These are phyloP conservation scores for Trichoderma endophyticum DNA, from an alignment of 2,329 filamentous ascomycete species.

Conservation along the genomic window DNA sequence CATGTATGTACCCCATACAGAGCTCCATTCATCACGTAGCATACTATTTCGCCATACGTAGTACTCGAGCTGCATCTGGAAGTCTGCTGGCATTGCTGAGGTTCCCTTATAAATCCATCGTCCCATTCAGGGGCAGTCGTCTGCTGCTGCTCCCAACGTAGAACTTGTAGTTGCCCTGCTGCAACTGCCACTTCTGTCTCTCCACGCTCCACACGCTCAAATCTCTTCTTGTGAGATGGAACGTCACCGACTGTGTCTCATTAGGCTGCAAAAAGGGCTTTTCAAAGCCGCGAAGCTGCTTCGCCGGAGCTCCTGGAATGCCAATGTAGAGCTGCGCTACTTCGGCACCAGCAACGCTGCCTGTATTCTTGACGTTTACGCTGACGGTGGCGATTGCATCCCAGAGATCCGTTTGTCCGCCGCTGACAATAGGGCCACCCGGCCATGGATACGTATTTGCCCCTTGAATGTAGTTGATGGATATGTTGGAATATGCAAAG, in stretches of 20 bases:
- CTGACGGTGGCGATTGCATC: constrained; percentile 41
- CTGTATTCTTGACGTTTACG: constrained; percentile 43
- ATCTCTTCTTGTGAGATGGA: constrained; percentile 60
- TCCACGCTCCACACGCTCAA: constrained; percentile 63
- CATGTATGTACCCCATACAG: background rate
- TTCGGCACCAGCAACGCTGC: constrained; percentile 42
- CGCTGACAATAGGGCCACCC: constrained; percentile 38
- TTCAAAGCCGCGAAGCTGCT: constrained; percentile 64
- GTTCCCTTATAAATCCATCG: background rate
- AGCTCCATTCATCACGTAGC: background rate
- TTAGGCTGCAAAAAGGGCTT: constrained; percentile 53
- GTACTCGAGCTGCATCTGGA: background rate
- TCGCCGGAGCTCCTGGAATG: constrained; percentile 46
- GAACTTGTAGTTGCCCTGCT: constrained; percentile 42
- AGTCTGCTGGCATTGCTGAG: background rate
- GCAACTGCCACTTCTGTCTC: constrained; percentile 59
- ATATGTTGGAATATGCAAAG: constrained; percentile 47
- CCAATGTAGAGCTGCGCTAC: constrained; percentile 49
- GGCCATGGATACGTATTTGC: constrained; percentile 36
- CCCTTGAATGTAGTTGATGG: constrained; percentile 28
- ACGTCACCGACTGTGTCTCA: constrained; percentile 42
- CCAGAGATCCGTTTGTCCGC: constrained; percentile 48
- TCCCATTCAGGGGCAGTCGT: constrained; percentile 40
- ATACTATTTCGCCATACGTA: background rate
- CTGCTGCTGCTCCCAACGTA: constrained; percentile 49